Conservation (phyloP, 768 basidiomycete genomes). For the Sporobolomyces pararoseus region DNA sequence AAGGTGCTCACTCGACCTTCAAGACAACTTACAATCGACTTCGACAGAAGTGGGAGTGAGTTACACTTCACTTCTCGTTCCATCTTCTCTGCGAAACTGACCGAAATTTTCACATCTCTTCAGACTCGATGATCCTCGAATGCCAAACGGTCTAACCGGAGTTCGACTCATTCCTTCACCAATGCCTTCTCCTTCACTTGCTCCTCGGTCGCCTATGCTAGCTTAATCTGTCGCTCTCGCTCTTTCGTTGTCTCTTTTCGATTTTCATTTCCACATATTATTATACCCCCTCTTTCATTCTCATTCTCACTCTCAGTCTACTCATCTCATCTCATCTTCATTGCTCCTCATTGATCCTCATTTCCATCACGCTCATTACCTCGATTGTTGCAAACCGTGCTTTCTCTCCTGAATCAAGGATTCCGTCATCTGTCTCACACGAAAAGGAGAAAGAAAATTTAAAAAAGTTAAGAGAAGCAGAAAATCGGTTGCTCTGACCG, state of each 20-base stretch:
- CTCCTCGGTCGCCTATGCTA: slow-evolving; percentile 30
- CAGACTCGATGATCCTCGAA: slow-evolving; percentile 37
- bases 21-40: slow-evolving; percentile 67
- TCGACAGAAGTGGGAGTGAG: slow-evolving; percentile 63
- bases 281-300: background rate
- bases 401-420: slow-evolving; percentile 1
- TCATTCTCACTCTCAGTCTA: background rate
- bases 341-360: too few species aligned
- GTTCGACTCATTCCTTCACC: slow-evolving; percentile 39
- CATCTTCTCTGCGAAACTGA: background rate
- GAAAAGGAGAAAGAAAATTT: too few species aligned
- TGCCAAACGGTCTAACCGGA: background rate
- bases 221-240: background rate
- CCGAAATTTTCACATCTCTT: background rate
- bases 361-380: too few species aligned
- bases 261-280: background rate
- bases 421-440: too few species aligned
- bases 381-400: background rate
- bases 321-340: background rate
- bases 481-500: too few species aligned
- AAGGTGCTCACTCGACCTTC: slow-evolving; percentile 78
- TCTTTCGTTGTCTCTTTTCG: background rate
- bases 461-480: too few species aligned
- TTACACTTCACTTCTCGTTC: background rate
- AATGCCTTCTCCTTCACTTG: slow-evolving; percentile 30